Evolutionary conservation across 805 yeast species (phyloP).

Genomic region (Metschnikowia koreensis): DNA sequence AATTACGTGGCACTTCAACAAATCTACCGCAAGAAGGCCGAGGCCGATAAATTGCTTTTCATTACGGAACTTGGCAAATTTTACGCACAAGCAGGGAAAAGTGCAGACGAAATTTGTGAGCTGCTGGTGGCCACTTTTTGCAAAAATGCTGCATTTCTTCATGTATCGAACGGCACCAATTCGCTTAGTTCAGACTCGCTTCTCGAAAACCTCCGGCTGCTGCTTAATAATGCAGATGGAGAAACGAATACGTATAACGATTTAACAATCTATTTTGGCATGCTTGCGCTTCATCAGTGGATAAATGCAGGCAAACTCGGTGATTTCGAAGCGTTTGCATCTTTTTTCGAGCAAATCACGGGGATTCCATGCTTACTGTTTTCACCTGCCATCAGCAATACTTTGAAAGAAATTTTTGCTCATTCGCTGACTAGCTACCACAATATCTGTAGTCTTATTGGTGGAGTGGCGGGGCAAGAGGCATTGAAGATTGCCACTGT

Average conservation of each 20-base stretch:
- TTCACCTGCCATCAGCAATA: constrained; percentile 17
- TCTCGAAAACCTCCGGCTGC: not conserved
- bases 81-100: constrained; percentile 25
- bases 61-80: constrained; percentile 30
- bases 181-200: constrained; percentile 2
- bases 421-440: constrained; percentile 48
- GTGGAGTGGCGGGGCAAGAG: constrained; percentile 88
- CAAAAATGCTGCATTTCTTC: constrained; percentile 55
- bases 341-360: constrained; percentile 21
- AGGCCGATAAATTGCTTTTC: constrained; percentile 45
- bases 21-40: constrained; percentile 57
- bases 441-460: constrained; percentile 66
- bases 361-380: constrained; percentile 17
- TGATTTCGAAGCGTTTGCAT: constrained; percentile 21
- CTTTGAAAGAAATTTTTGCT: constrained; percentile 33
- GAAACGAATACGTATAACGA: not conserved
- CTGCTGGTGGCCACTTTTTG: constrained; percentile 51
- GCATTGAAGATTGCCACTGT: constrained; percentile 69
- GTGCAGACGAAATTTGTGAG: constrained; percentile 27
- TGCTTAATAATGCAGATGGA: not conserved
- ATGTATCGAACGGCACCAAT: constrained; percentile 48
- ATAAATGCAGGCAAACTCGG: constrained; percentile 21
- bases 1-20: constrained; percentile 57
- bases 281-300: constrained; percentile 34
- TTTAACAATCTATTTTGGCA: constrained; percentile 43